phyloP scores from a whole-genome alignment of 495 filamentous ascomycete genomes.

The Neurospora hispaniola region DNA sequence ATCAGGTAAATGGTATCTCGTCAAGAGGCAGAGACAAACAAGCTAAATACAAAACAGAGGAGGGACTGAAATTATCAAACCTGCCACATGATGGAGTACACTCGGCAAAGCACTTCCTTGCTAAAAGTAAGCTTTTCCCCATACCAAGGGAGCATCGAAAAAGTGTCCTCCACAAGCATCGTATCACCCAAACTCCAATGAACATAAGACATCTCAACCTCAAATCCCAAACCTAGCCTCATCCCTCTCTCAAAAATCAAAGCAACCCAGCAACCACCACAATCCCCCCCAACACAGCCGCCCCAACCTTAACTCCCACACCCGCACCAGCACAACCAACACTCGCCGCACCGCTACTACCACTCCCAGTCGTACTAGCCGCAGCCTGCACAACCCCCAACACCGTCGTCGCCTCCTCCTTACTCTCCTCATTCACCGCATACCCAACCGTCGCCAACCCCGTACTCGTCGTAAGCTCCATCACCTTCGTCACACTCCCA shows the following conservation, averaged over 20 bases:
- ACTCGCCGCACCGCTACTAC: conserved; percentile 4
- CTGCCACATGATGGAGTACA: too few species aligned
- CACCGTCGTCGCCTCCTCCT: neutral
- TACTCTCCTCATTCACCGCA: conserved; percentile 28
- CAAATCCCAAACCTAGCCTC: too few species aligned
- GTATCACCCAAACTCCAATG: too few species aligned
- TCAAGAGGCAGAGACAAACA: too few species aligned
- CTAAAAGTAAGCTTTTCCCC: too few species aligned
- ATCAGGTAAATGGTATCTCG: too few species aligned
- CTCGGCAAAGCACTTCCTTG: too few species aligned
- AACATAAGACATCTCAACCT: too few species aligned
- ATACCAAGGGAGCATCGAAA: too few species aligned
- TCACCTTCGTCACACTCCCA: conserved; percentile 6
- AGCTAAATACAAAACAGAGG: too few species aligned
- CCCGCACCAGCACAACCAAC: neutral
- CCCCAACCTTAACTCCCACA: conserved; percentile 27
- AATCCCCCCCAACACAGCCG: conserved; percentile 27
- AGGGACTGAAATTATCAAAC: too few species aligned
- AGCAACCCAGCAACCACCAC: conserved; percentile 31
- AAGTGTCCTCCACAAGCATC: too few species aligned
- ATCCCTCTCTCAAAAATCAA: conserved; percentile 5
- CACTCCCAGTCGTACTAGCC: conserved; percentile 4
- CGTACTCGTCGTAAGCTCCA: conserved; percentile 24
- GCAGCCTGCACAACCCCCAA: neutral
- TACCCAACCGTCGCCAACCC: conserved; percentile 29